Base-by-base conservation (phyloP, 2,329 filamentous ascomycete species). In the Acephala macrosclerotiorum region DNA sequence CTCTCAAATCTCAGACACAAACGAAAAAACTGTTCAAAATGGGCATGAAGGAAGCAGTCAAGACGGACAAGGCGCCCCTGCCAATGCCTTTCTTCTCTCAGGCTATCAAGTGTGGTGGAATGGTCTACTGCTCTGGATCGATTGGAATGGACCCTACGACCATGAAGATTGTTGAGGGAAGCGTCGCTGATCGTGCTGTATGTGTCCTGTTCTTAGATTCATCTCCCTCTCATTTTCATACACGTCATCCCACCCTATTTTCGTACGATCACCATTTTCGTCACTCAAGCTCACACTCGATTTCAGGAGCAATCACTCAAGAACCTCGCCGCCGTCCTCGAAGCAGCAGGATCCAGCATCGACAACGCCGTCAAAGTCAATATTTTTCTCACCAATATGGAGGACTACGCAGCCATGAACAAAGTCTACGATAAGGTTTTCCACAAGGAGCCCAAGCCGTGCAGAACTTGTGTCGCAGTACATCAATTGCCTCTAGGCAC, bases 91-190 rank as follows among this genome's bases (percentile, higher is more conserved):
- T 88, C 71, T 85, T 87, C 76, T 87, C 83, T 2, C 85, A 90
- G 73, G 88, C 87, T 47, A 81, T 90, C 70, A 82, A 86, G 69
- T 83, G 83, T 76, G 87, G 88, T 73, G 89, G 88, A 72, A 85
- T 89, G 76, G 86, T 92, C n/a, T 92, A 90, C 80, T 91, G 89
- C 80, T 90, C 87, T 1, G 90, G 89, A 26, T 83, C 82, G 67
- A 81, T 91, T 36, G 85, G 85, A 16, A 79, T 87, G 71, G 83
- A 89, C 70, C 83, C 87, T 0, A 75, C 74, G n/a, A 87, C 85
- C 0, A 80, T 78, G 22, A 79, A 84, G 62, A 63, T 90, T 1
- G 81, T 87, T 8, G 82, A 87, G 12, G 88, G 88, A 3, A 82
- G 83, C 60, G 79, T 90, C 61, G 82, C 82, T 68, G 85, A 85